Evolutionary conservation across 1,284 basidiomycete species (phyloP), one percentile per base, ranked within the genome.

Genomic region (Somion occarium): DNA sequence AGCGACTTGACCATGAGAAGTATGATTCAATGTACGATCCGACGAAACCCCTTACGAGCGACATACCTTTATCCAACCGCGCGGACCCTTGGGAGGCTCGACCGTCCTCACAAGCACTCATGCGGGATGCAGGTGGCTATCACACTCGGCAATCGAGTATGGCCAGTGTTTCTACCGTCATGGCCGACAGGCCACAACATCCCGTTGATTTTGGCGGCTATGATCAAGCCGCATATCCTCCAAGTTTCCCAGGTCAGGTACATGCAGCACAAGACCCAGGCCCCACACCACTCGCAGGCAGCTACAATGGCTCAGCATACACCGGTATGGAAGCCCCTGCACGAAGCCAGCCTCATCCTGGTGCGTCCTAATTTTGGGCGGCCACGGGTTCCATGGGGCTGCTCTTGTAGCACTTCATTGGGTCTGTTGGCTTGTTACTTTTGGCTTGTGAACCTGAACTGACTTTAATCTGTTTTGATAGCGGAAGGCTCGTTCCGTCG

Each of bases 21-120:
- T 94, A 92, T 66, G 83, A 88, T 63, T 80, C 82, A 22, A 74
- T 92, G 52, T 83, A 85, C 67, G 85, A 88, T 61, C 73, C 84
- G 15, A 76, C 79, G 48, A 76, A 76, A 56, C 76, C 83, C 39
- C 72, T 85, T 61, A 79, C 73, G 56, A 76, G 70, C 60, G 83
- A 82, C 67, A 86, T 85, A 59, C 85, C 82, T 39, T 78, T 84
- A 70, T 73, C 72, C 53, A 73, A 75, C 57, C 81, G 84, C 49
- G 74, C 72, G 56, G 85, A 89, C 60, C 80, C 86, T 34, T 93
- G 88, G 88, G 85, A 90, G 56, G 72, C 79, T 23, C 77, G 85
- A 54, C 72, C 75, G 27, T 83, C 82, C 2, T 68, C 71, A 25
- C 85, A 84, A 27, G 50, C 53, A 38, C 49, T 60, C 38, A 58